These are phyloP conservation scores for Talaromyces sp. DNA, from an alignment of 2,329 filamentous ascomycete species.

Conservation along the genomic window DNA sequence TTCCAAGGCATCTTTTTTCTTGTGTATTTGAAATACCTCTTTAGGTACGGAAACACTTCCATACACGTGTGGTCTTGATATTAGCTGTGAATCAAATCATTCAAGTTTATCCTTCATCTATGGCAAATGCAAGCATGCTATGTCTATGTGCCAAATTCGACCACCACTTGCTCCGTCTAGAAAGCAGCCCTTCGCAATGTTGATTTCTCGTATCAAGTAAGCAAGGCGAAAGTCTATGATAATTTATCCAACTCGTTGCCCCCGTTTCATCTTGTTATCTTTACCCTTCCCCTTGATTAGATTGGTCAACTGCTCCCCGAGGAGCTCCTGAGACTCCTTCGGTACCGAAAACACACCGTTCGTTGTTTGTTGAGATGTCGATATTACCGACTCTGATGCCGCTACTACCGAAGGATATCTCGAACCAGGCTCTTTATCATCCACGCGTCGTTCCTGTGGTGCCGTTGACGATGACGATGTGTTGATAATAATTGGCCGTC, in stretches of 20 bases:
- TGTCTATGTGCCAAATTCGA: neutral
- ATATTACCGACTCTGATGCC: conserved; percentile 2
- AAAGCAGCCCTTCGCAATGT: neutral
- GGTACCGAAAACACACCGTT: conserved; percentile 16
- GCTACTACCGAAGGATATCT: neutral
- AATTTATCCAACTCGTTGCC: too few relatives aligned
- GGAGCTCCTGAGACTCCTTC: conserved; percentile 5
- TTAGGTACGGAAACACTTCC: neutral
- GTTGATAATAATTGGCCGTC: conserved; percentile 4
- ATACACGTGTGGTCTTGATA: neutral
- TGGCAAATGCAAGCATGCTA: neutral
- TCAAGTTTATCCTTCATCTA: neutral
- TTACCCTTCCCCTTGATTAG: conserved; percentile 11
- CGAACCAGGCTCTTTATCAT: neutral
- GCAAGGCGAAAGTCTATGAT: neutral
- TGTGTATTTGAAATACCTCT: neutral
- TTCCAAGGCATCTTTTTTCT: neutral
- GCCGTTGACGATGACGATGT: neutral
- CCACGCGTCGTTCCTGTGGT: neutral
- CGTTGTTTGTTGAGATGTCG: conserved; percentile 14
- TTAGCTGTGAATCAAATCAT: neutral
- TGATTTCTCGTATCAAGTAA: neutral
- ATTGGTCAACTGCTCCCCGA: conserved; percentile 14
- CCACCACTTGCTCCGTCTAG: neutral
- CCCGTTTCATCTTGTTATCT: neutral